phyloP scores from a whole-genome alignment of 768 basidiomycete genomes.

The Suillus variegatus region DNA sequence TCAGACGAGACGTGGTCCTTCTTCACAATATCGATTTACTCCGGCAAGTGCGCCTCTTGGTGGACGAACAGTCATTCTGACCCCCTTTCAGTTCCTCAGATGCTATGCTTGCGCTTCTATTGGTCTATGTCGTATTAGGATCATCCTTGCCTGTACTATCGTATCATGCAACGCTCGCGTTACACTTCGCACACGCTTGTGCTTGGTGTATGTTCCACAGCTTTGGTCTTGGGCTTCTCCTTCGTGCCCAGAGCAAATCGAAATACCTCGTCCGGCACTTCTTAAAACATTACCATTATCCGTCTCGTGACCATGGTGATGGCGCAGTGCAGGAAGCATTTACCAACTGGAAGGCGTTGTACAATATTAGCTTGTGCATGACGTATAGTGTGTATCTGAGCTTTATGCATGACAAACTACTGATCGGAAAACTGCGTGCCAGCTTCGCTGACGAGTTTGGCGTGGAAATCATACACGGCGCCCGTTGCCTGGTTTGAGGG shows the following conservation, averaged over 20 bases:
- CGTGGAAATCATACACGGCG: slow-evolving; percentile 86
- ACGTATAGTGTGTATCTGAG: slow-evolving; percentile 70
- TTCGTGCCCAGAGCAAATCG: slow-evolving; percentile 80
- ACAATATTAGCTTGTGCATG: slow-evolving; percentile 94
- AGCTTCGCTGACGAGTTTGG: slow-evolving; percentile 87
- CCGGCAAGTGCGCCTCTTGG: slow-evolving; percentile 50
- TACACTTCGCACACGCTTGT: slow-evolving; percentile 84
- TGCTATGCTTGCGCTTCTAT: slow-evolving; percentile 72
- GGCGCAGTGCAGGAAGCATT: slow-evolving; percentile 93
- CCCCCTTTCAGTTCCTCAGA: slow-evolving; percentile 70
- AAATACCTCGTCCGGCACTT: slow-evolving; percentile 95
- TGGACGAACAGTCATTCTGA: background rate
- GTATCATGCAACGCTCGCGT: slow-evolving; percentile 44
- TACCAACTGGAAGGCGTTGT: slow-evolving; percentile 90
- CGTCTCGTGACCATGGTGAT: slow-evolving; percentile 62
- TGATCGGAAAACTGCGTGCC: slow-evolving; percentile 3
- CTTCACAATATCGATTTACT: slow-evolving; percentile 82
- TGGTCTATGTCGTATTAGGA: slow-evolving; percentile 64
- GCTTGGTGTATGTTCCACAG: slow-evolving; percentile 87
- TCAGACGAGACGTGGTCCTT: slow-evolving; percentile 83
- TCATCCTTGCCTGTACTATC: slow-evolving; percentile 63
- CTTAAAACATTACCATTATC: slow-evolving; percentile 92
- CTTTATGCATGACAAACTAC: background rate
- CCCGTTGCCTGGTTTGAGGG: slow-evolving; percentile 88
- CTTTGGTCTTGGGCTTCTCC: slow-evolving; percentile 80